Percentiles rank a stretch among this genome's conserved stretches.
These are phyloP conservation scores for Dactylellina cionopaga DNA, from an alignment of 2,329 filamentous ascomycete genomes.

Conservation along the genomic window DNA sequence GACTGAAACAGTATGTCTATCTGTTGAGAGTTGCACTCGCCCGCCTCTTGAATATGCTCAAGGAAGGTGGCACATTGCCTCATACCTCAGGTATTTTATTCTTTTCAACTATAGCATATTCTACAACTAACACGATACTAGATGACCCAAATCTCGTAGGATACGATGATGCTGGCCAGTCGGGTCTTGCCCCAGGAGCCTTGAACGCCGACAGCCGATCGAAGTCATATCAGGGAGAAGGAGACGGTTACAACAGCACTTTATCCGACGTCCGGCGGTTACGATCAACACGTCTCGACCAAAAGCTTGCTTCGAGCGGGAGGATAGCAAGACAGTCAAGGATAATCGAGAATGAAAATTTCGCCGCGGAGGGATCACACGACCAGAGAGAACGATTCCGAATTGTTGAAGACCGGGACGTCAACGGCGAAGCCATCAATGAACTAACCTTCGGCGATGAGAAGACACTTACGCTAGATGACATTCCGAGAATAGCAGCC, in stretches of 20 bases:
- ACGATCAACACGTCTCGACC: constrained; percentile 91
- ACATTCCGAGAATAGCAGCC: constrained; percentile 94
- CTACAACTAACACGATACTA: constrained; percentile 57
- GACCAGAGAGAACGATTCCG: constrained; percentile 72
- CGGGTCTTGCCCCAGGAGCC: constrained; percentile 67
- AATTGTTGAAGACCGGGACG: constrained; percentile 81
- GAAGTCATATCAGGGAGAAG: constrained; percentile 75
- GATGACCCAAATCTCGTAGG: constrained; percentile 76
- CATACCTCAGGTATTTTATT: constrained; percentile 70
- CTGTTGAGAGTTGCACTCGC: constrained; percentile 90
- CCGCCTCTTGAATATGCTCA: constrained; percentile 84
- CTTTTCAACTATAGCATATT: constrained; percentile 1
- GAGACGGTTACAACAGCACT: constrained; percentile 83
- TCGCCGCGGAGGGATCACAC: constrained; percentile 65
- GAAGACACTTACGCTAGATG: constrained; percentile 91
- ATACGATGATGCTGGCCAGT: constrained; percentile 74
- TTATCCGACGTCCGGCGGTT: constrained; percentile 93
- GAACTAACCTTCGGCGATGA: constrained; percentile 89
- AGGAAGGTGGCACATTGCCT: constrained; percentile 82
- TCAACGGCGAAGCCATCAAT: constrained; percentile 74
- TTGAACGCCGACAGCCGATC: constrained; percentile 75
- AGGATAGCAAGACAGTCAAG: constrained; percentile 88
- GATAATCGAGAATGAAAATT: constrained; percentile 85
- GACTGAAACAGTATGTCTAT: constrained; percentile 94
- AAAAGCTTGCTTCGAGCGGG: constrained; percentile 91